Percentiles rank a stretch among this genome's conserved stretches.
Evolutionary conservation across 257 asterid species (phyloP).

Genomic region (Voacanga thouarsii): DNA sequence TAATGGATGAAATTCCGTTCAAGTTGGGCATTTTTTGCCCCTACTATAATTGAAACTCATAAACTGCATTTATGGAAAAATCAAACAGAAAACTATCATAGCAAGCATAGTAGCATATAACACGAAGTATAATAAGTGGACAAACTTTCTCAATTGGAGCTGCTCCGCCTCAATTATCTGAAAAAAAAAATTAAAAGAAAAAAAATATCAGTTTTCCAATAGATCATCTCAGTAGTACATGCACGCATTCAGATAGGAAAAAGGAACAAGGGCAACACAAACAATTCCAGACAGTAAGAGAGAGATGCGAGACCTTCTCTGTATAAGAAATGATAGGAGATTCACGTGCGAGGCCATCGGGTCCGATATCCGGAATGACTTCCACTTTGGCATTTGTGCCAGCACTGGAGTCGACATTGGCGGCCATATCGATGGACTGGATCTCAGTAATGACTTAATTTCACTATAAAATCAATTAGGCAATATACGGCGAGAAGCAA

Average conservation of each 20-base stretch:
- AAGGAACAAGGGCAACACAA: not conserved
- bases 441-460: not conserved
- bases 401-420: conserved; percentile 25
- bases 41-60: not conserved
- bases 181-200: conserved; percentile 12
- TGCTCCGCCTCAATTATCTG: conserved; percentile 87
- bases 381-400: conserved; percentile 34
- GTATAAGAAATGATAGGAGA: conserved; percentile 83
- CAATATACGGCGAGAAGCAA: not conserved
- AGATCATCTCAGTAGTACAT: not conserved
- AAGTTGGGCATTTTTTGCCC: not conserved
- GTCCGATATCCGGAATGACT: conserved; percentile 77
- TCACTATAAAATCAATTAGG: not conserved
- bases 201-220: not conserved
- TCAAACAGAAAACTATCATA: not conserved
- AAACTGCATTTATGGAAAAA: not conserved
- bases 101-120: not conserved
- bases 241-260: not conserved
- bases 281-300: not conserved
- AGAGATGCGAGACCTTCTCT: conserved; percentile 47
- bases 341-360: conserved; percentile 82
- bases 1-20: not conserved
- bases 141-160: conserved; percentile 85
- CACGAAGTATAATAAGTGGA: conserved; percentile 19
- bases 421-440: conserved; percentile 37